Evolutionary conservation across 2,329 filamentous ascomycete genomes (phyloP).

Genomic region (Trichoderma harzianum): DNA sequence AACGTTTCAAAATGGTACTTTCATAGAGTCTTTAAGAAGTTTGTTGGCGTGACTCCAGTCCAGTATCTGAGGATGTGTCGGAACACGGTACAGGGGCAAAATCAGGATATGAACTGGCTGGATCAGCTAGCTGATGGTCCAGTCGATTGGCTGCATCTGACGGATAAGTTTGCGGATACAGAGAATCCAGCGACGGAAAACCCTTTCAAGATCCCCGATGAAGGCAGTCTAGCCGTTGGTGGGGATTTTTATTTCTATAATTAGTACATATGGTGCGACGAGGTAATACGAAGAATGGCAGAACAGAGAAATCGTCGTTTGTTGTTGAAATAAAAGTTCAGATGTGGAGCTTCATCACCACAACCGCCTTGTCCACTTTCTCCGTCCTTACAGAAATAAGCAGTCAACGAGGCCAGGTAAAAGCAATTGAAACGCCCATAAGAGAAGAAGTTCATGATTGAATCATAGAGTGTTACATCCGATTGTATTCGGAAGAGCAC

Average conservation of each 20-base stretch:
- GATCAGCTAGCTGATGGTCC: background rate
- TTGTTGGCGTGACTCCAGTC: background rate
- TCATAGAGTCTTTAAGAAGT: constrained; percentile 1
- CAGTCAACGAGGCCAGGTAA: background rate
- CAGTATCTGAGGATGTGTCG: background rate
- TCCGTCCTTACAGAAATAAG: background rate
- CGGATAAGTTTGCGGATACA: background rate
- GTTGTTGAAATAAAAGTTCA: background rate
- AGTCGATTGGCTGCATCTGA: background rate
- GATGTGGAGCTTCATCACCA: background rate
- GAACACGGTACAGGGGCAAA: background rate
- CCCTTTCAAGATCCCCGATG: background rate
- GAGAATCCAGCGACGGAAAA: background rate
- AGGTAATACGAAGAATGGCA: background rate
- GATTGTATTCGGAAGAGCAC: background rate
- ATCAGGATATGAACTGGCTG: background rate
- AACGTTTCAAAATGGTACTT: constrained; percentile 1
- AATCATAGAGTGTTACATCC: background rate
- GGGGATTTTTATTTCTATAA: background rate
- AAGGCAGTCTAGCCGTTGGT: background rate
- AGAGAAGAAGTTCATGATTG: background rate
- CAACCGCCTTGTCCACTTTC: background rate
- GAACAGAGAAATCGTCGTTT: background rate
- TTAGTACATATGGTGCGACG: background rate
- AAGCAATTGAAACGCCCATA: background rate